These are phyloP conservation scores for Talaromyces ruber DNA, from an alignment of 495 filamentous ascomycete genomes.

Conservation along the genomic window DNA sequence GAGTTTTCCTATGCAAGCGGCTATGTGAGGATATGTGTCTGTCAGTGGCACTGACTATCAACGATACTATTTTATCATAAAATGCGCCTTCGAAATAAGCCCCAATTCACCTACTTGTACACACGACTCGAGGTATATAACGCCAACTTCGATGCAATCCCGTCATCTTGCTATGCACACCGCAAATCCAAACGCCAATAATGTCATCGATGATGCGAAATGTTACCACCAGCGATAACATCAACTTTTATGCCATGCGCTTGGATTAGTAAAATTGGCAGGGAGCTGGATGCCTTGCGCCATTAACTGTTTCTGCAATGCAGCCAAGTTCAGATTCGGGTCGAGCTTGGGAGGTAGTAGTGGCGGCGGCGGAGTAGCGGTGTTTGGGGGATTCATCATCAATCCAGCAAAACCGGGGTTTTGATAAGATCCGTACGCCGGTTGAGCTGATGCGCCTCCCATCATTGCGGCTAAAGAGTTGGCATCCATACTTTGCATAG, in stretches of 20 bases:
- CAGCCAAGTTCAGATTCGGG: slow-evolving; percentile 58
- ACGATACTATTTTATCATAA: slow-evolving; percentile 16
- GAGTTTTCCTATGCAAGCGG: slow-evolving; percentile 93
- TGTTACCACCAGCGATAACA: slow-evolving; percentile 1
- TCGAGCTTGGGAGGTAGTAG: slow-evolving; percentile 42
- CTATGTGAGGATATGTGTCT: slow-evolving; percentile 49
- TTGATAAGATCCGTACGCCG: slow-evolving; percentile 19
- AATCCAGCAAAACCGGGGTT: slow-evolving; percentile 25
- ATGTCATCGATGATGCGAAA: not conserved
- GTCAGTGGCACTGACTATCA: not conserved
- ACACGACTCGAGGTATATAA: not conserved
- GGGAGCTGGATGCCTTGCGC: slow-evolving; percentile 31
- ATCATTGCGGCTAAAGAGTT: slow-evolving; percentile 39
- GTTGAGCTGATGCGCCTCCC: slow-evolving; percentile 25
- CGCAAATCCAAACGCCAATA: slow-evolving; percentile 20
- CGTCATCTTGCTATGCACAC: not conserved
- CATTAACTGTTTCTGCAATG: slow-evolving; percentile 47
- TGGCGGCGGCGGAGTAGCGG: slow-evolving; percentile 37
- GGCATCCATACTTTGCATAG: slow-evolving; percentile 48
- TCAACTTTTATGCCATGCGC: slow-evolving; percentile 9
- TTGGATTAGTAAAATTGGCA: slow-evolving; percentile 29
- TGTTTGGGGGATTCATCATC: slow-evolving; percentile 38
- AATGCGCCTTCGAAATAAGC: slow-evolving; percentile 48
- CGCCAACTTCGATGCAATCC: not conserved
- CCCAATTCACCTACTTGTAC: slow-evolving; percentile 13